A percentile compares a stretch with the other conserved stretches of the same genome.
Evolutionary conservation across 2,329 filamentous ascomycete species (phyloP).

Genomic region (Lizonia empirigonia): DNA sequence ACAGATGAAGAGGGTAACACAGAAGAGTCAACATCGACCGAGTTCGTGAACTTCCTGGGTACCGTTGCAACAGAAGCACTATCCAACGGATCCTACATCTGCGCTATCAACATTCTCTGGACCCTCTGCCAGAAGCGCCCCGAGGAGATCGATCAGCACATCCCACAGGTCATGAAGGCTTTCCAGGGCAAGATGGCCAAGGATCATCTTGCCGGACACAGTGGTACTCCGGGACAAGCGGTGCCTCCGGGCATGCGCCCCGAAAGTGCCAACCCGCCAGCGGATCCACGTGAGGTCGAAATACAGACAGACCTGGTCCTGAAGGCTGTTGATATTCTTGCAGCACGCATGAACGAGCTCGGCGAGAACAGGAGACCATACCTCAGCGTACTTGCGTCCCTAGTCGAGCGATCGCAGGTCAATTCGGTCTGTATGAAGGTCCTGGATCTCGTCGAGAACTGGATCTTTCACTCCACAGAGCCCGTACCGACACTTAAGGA

Average conservation of each 20-base stretch:
- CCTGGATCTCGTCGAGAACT: conserved; percentile 87
- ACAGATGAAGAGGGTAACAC: conserved; percentile 86
- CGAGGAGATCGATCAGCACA: conserved; percentile 86
- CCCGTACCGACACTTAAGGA: conserved; percentile 98
- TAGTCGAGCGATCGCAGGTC: conserved; percentile 94
- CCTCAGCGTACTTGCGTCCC: conserved; percentile 88
- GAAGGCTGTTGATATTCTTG: conserved; percentile 92
- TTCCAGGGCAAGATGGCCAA: conserved; percentile 90
- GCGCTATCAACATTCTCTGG: conserved; percentile 92
- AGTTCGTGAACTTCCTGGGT: conserved; percentile 84
- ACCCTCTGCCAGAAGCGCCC: conserved; percentile 85
- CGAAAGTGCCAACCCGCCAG: conserved; percentile 62
- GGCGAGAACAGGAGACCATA: conserved; percentile 92
- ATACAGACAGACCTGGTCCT: conserved; percentile 91
- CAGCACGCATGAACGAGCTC: conserved; percentile 87
- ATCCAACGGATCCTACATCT: conserved; percentile 78
- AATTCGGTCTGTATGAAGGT: conserved; percentile 89
- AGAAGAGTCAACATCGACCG: conserved; percentile 75
- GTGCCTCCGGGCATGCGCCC: conserved; percentile 53
- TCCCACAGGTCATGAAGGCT: conserved; percentile 87
- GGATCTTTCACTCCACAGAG: conserved; percentile 95
- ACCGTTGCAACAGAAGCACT: conserved; percentile 87
- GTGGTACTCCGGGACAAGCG: conserved; percentile 51
- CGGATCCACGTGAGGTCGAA: conserved; percentile 79
- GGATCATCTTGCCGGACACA: conserved; percentile 77